phyloP scores from a whole-genome alignment of 371 early-diverging fungal species.

The Mortierella sp. region DNA sequence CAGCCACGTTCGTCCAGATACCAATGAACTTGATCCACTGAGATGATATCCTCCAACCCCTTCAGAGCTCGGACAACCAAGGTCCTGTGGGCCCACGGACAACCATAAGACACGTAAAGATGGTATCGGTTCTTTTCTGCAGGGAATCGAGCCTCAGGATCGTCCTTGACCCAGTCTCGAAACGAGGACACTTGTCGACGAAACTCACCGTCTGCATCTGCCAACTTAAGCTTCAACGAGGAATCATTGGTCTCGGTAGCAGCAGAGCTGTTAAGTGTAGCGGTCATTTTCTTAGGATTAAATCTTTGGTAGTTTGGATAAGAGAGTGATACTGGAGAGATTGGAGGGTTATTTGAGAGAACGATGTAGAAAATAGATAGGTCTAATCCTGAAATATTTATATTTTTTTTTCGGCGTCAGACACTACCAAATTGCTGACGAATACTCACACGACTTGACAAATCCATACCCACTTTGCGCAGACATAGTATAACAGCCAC shows the following conservation, averaged over 20 bases:
- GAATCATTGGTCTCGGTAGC: not conserved
- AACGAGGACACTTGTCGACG: slow-evolving; percentile 84
- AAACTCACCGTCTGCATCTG: slow-evolving; percentile 82
- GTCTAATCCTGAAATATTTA: too few relatives aligned
- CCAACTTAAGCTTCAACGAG: slow-evolving; percentile 66
- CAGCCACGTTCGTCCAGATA: slow-evolving; percentile 81
- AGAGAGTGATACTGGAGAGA: not conserved
- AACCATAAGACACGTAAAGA: slow-evolving; percentile 77
- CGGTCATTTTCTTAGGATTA: not conserved
- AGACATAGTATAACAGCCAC: too few relatives aligned
- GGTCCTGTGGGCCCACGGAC: slow-evolving; percentile 94
- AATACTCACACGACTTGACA: too few relatives aligned
- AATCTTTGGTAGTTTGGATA: not conserved
- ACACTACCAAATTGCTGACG: too few relatives aligned
- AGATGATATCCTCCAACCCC: slow-evolving; percentile 83
- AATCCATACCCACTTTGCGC: too few relatives aligned
- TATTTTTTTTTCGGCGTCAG: too few relatives aligned
- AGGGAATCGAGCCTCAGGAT: slow-evolving; percentile 70
- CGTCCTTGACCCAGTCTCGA: slow-evolving; percentile 70
- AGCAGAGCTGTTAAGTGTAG: not conserved
- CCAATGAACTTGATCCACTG: slow-evolving; percentile 86
- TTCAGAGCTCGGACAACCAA: slow-evolving; percentile 85
- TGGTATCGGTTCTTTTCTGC: slow-evolving; percentile 84
- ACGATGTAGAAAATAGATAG: too few relatives aligned
- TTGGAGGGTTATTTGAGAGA: too few relatives aligned